phyloP scores from a whole-genome alignment of 208 protist species.

The Novymonas esmeraldas region DNA sequence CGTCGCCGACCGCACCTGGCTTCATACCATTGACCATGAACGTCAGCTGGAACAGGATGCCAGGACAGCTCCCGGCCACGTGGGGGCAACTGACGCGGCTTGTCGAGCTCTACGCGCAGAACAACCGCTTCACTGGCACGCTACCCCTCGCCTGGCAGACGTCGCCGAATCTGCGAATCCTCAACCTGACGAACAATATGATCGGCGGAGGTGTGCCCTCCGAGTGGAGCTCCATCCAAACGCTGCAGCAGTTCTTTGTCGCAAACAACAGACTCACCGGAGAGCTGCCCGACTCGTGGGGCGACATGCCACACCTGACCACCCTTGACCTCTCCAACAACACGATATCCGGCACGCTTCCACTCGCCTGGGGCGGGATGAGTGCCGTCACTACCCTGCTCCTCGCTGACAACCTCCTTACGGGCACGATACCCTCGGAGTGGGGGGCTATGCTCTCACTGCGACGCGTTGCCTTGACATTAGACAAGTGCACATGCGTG shows the following conservation, averaged over 20 bases:
- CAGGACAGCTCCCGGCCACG: not conserved
- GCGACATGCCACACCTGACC: no score
- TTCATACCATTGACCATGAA: not conserved
- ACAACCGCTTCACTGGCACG: not conserved
- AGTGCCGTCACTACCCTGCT: not conserved
- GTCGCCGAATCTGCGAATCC: not conserved
- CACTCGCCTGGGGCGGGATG: not conserved
- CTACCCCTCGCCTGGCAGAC: not conserved
- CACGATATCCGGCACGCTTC: not conserved
- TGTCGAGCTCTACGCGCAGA: not conserved
- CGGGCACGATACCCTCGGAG: not conserved
- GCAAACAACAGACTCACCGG: not conserved
- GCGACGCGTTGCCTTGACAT: not conserved
- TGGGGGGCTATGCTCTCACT: slow-evolving; percentile 4
- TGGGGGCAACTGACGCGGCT: not conserved
- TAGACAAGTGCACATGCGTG: not conserved
- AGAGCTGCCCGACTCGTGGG: not conserved
- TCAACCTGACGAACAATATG: not conserved
- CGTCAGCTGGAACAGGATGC: not conserved
- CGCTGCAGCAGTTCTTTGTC: not conserved
- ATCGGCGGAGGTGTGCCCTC: not conserved
- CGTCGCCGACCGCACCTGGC: not conserved
- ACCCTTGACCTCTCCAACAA: no score
- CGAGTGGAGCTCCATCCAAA: not conserved
- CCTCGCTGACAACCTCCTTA: not conserved